These are phyloP conservation scores for Alternaria incomplexa DNA, from an alignment of 2,329 filamentous ascomycete species.

Conservation along the genomic window DNA sequence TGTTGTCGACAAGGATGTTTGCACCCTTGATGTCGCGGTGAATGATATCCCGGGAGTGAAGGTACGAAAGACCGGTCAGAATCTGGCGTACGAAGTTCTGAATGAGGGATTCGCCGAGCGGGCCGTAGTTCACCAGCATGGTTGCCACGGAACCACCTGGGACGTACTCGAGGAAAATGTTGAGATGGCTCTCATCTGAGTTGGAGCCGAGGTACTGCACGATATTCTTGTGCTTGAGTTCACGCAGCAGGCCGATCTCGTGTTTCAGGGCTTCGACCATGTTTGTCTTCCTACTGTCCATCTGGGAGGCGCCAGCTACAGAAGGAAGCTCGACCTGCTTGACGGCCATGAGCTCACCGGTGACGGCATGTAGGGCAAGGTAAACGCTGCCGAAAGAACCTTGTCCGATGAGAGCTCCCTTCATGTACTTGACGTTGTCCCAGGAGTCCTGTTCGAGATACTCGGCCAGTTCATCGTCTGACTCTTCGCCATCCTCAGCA, in stretches of 20 bases:
- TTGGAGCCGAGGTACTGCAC: conserved; percentile 97
- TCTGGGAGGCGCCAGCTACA: conserved; percentile 71
- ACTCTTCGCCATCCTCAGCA: conserved; percentile 88
- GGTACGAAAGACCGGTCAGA: conserved; percentile 86
- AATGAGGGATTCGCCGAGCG: conserved; percentile 89
- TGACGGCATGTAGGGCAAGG: conserved; percentile 91
- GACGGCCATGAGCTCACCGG: conserved; percentile 95
- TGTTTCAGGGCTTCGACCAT: conserved; percentile 98
- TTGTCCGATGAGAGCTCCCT: conserved; percentile 94
- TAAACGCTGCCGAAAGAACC: conserved; percentile 97
- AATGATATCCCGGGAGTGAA: conserved; percentile 94
- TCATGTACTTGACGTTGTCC: conserved; percentile 99
- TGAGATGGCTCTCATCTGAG: conserved; percentile 87
- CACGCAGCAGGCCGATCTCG: conserved; percentile 91
- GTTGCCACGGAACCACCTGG: conserved; percentile 96
- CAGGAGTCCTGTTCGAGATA: conserved; percentile 93
- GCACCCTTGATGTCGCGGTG: conserved; percentile 99
- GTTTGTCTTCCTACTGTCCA: conserved; percentile 90
- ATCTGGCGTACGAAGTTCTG: conserved; percentile 98
- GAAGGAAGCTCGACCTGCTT: conserved; percentile 96
- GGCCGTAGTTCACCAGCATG: conserved; percentile 98
- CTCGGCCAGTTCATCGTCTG: conserved; percentile 85
- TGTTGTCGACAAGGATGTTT: conserved; percentile 98
- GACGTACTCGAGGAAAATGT: conserved; percentile 99
- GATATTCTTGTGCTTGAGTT: conserved; percentile 94